These are phyloP conservation scores for Orobanche coerulescens DNA, from an alignment of 257 asterid genomes.

Conservation along the genomic window DNA sequence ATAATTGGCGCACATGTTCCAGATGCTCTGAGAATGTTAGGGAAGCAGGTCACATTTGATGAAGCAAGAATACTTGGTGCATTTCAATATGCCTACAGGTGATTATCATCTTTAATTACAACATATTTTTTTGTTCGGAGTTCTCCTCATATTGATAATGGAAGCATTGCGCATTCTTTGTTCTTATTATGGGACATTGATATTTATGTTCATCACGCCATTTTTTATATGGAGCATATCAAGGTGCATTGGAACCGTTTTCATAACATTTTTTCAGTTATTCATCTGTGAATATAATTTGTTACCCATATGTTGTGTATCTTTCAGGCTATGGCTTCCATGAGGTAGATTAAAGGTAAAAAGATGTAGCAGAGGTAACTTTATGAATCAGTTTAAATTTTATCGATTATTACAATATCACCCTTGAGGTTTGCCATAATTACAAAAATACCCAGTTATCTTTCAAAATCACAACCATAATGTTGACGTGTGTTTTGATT, in stretches of 20 bases:
- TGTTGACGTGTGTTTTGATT: no score
- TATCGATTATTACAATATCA: not conserved
- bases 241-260: slow-evolving; percentile 33
- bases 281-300: not conserved
- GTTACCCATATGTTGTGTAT: not conserved
- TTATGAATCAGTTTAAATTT: not conserved
- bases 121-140: no score
- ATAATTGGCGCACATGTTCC: slow-evolving; percentile 64
- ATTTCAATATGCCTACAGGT: slow-evolving; percentile 65
- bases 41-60: slow-evolving; percentile 46
- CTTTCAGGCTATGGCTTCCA: slow-evolving; percentile 68
- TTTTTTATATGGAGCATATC: slow-evolving; percentile 64
- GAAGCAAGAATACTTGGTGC: slow-evolving; percentile 64
- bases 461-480: no score
- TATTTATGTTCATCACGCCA: slow-evolving; percentile 62
- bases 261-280: not conserved
- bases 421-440: no score
- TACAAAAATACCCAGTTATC: no score
- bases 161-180: no score
- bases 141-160: no score
- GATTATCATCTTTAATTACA: not conserved
- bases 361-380: not conserved
- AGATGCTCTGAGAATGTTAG: slow-evolving; percentile 51
- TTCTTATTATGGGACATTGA: slow-evolving; percentile 50
- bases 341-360: slow-evolving; percentile 78